Evolutionary conservation across 73 alveolate species (phyloP).

Genomic region (Paramecium sonneborni): DNA sequence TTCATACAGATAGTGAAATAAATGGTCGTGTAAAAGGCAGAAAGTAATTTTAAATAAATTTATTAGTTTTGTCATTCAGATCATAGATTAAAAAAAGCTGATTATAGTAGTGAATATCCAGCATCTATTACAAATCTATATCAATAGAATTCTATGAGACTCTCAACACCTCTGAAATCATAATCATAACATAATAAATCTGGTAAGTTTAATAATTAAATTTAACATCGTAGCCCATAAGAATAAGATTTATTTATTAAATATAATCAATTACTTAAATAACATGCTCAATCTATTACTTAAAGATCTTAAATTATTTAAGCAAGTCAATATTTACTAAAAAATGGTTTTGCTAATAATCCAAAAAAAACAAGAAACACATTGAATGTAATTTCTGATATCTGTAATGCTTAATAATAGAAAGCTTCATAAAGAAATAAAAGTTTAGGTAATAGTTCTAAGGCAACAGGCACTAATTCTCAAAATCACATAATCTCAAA

Average conservation of each 20-base stretch:
- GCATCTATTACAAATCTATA: not conserved
- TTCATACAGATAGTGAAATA: constrained; percentile 32
- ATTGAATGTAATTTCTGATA: constrained; percentile 20
- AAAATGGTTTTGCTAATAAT: not conserved
- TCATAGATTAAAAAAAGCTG: constrained; percentile 1
- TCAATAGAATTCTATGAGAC: constrained; percentile 22
- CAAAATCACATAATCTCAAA: not conserved
- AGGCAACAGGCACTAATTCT: not conserved
- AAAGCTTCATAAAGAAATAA: not conserved
- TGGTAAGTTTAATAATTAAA: not conserved
- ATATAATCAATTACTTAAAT: not conserved
- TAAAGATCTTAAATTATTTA: constrained; percentile 16
- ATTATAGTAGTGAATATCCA: constrained; percentile 38
- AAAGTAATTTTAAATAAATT: not conserved
- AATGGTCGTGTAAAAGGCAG: not conserved
- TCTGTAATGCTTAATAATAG: constrained; percentile 10
- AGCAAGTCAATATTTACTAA: not conserved
- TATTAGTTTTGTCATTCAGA: constrained; percentile 52
- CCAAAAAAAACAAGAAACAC: not conserved
- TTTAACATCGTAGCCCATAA: not conserved
- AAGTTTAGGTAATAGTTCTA: constrained; percentile 22
- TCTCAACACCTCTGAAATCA: constrained; percentile 35
- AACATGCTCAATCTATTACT: constrained; percentile 24
- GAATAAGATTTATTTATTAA: constrained; percentile 7
- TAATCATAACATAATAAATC: constrained; percentile 40